phyloP scores from a whole-genome alignment of 306 rosid genomes.

The Crotalaria pallida region DNA sequence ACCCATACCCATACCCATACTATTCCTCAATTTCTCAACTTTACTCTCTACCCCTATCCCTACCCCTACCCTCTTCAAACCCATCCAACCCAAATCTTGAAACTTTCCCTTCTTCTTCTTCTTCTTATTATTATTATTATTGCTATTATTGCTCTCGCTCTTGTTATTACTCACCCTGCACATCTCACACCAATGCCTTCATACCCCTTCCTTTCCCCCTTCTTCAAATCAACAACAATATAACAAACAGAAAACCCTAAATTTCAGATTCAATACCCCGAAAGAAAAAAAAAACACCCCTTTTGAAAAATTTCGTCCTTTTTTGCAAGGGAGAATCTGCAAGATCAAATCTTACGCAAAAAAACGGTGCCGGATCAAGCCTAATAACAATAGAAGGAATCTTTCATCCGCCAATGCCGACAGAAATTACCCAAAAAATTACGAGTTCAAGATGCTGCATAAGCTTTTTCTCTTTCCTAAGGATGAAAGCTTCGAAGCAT shows the following conservation, averaged over 20 bases:
- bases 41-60: slow-evolving; percentile 28
- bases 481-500: background rate
- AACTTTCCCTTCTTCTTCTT: slow-evolving; percentile 19
- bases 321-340: background rate
- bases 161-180: slow-evolving; percentile 31
- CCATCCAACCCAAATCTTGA: slow-evolving; percentile 52
- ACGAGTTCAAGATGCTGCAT: background rate
- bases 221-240: background rate
- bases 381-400: background rate
- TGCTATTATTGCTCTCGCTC: background rate
- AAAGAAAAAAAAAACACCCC: background rate
- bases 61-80: slow-evolving; percentile 49
- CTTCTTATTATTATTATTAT: no score
- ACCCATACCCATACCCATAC: slow-evolving; percentile 42
- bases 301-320: background rate
- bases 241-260: slow-evolving; percentile 16
- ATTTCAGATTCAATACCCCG: slow-evolving; percentile 14
- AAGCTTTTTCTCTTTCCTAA: background rate
- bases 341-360: slow-evolving; percentile 21
- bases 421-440: background rate
- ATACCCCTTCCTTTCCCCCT: background rate
- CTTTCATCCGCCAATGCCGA: slow-evolving; percentile 23
- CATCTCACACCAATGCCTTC: slow-evolving; percentile 29
- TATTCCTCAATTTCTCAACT: slow-evolving; percentile 47
- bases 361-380: slow-evolving; percentile 11